Evolutionary conservation across 371 early-diverging fungal species (phyloP).

Genomic region (Mucor indicus): DNA sequence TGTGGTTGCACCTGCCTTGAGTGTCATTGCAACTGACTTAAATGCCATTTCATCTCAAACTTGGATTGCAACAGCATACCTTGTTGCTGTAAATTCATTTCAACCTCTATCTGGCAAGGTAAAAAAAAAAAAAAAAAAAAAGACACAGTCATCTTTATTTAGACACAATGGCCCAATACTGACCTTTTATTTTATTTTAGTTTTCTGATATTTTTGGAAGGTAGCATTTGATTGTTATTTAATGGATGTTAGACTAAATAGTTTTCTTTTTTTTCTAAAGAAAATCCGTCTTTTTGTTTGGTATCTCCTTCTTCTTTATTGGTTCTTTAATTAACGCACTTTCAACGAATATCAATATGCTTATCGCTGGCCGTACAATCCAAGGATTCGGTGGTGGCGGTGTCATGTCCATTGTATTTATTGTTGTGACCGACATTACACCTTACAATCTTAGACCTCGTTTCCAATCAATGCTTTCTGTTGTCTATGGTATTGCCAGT

Average conservation of each 20-base stretch:
- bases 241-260: conserved; percentile 10
- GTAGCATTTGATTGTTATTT: conserved; percentile 2
- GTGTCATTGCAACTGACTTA: conserved; percentile 57
- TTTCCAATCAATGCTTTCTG: conserved; percentile 57
- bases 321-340: conserved; percentile 57
- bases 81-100: conserved; percentile 54
- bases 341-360: conserved; percentile 49
- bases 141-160: not conserved
- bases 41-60: conserved; percentile 28
- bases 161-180: not conserved
- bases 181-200: conserved; percentile 9
- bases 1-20: conserved; percentile 68
- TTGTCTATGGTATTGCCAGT: conserved; percentile 68
- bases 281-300: conserved; percentile 46
- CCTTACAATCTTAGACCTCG: conserved; percentile 64
- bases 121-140: too few species aligned
- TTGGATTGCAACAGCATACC: conserved; percentile 38
- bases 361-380: conserved; percentile 69
- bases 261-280: conserved; percentile 11
- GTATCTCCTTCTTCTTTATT: conserved; percentile 46
- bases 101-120: conserved; percentile 61
- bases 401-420: conserved; percentile 63
- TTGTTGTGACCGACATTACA: conserved; percentile 77
- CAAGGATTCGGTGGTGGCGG: conserved; percentile 75
- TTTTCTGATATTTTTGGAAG: conserved; percentile 66